These are phyloP conservation scores for Mariannaea sp. DNA, from an alignment of 2,329 filamentous ascomycete genomes.

Conservation along the genomic window DNA sequence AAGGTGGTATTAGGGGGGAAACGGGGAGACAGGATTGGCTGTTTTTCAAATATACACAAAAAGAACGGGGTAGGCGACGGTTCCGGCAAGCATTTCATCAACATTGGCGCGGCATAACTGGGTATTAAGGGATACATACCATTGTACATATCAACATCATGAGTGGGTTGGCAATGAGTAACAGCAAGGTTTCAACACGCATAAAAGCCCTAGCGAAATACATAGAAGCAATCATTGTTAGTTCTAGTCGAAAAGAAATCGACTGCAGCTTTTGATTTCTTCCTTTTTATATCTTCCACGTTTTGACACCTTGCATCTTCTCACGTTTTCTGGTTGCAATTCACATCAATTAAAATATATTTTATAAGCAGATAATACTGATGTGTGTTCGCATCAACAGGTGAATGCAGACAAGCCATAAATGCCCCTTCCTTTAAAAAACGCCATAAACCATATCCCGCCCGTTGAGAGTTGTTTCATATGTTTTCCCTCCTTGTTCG, in stretches of 20 bases:
- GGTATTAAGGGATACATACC: slow-evolving; percentile 36
- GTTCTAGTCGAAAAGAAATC: too few species aligned
- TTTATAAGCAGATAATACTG: too few species aligned
- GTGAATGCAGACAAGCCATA: slow-evolving; percentile 26
- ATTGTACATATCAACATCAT: slow-evolving; percentile 32
- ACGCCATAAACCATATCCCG: slow-evolving; percentile 37
- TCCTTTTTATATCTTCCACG: too few species aligned
- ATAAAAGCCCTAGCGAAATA: slow-evolving; percentile 16
- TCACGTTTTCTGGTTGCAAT: too few species aligned
- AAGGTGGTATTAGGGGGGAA: slow-evolving; percentile 16
- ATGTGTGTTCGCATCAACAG: slow-evolving; percentile 24
- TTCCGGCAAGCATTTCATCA: slow-evolving; percentile 30
- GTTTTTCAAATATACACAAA: slow-evolving; percentile 21
- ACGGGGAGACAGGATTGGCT: slow-evolving; percentile 19
- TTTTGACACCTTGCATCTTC: too few species aligned
- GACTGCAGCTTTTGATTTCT: too few species aligned
- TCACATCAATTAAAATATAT: slow-evolving; percentile 28
- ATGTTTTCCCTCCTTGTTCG: too few species aligned
- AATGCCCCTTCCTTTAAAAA: slow-evolving; percentile 30
- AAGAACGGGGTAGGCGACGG: slow-evolving; percentile 24
- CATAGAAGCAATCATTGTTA: slow-evolving; percentile 18
- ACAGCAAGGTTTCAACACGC: slow-evolving; percentile 35
- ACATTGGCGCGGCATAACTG: slow-evolving; percentile 35
- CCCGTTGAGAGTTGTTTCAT: too few species aligned
- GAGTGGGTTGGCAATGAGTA: slow-evolving; percentile 35